Evolutionary conservation across 805 yeast genomes (phyloP), one percentile per base, ranked within the genome.

Genomic region (Cyberlindnera amylophila): DNA sequence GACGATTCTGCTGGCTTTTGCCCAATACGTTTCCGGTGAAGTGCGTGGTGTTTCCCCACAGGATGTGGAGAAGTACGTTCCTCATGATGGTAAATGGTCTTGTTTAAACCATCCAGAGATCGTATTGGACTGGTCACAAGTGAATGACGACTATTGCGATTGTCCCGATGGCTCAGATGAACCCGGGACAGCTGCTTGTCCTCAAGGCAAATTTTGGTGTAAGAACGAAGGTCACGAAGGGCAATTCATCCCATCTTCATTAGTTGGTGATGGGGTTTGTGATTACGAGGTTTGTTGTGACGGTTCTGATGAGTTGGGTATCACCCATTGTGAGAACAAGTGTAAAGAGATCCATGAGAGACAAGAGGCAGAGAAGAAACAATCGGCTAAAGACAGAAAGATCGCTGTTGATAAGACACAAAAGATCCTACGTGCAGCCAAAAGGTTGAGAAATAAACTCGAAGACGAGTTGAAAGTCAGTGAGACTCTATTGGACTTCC

Each of bases 141-240:
- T 91, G 53, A 91, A 91, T 60, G 97, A 93, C 62, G 84, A 89
- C 53, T 82, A 74, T 57, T 91, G 98, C 64, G 98, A 93, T 57
- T 91, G 98, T 66, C 97, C 97, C 0, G 99, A 93, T 65, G 98
- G 98, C 0, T 80, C 90, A 4, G 99, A 93, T 65, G 98, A 93
- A 62, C 96, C 97, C 0, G 97, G 97, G 0, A 91, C 98, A 1
- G 68, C 82, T 31, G 96, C 96, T 0, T 91, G 98, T 62, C 55
- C 62, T 14, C 46, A 63, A 41, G 57, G 66, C 12, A 38, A 51
- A 36, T 90, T 88, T 56, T 89, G 78, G 61, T 91, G 99, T 64
- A 75, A 63, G 8, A 93, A 93, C 57, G 67, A 72, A 38, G 96
- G 96, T 4, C 83, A 77, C 51, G 55, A 71, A 4, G 77, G 89